Conservation (phyloP, 331 rosid genomes). For the Rosa hybrid region DNA sequence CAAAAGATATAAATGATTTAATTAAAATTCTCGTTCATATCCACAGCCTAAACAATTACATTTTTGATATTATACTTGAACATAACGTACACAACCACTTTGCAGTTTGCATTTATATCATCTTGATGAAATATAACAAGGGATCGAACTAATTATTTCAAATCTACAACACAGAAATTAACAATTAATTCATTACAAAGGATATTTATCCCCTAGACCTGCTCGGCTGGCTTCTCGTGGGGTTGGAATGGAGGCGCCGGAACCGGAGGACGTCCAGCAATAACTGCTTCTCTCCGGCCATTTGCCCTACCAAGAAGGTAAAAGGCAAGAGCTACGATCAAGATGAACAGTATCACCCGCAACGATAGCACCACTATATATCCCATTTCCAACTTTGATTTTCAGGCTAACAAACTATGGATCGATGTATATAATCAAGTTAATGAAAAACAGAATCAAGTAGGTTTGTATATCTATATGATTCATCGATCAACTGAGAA, state of each 20-base stretch:
- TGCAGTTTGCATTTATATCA: background rate
- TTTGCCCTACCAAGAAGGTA: constrained; percentile 52
- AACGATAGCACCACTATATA: constrained; percentile 43
- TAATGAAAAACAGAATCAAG: background rate
- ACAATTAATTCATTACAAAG: background rate
- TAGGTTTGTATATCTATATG: background rate
- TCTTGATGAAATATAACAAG: background rate
- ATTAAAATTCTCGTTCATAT: no score
- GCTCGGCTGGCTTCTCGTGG: constrained; percentile 23
- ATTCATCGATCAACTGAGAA: background rate
- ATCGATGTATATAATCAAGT: background rate
- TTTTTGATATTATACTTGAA: background rate
- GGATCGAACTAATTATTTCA: background rate
- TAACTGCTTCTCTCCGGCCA: constrained; percentile 31
- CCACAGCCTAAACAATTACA: background rate
- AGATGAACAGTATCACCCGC: constrained; percentile 52
- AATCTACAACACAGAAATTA: background rate
- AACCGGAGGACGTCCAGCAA: constrained; percentile 52
- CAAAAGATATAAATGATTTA: no score
- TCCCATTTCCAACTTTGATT: constrained; percentile 32
- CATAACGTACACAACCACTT: background rate
- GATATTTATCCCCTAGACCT: background rate
- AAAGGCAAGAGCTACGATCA: constrained; percentile 49
- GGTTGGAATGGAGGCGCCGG: constrained; percentile 47
- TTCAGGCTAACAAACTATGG: background rate